Percentiles rank a stretch among this genome's conserved stretches.
Evolutionary conservation across 805 yeast species (phyloP).

Genomic region (Metschnikowia anglica): DNA sequence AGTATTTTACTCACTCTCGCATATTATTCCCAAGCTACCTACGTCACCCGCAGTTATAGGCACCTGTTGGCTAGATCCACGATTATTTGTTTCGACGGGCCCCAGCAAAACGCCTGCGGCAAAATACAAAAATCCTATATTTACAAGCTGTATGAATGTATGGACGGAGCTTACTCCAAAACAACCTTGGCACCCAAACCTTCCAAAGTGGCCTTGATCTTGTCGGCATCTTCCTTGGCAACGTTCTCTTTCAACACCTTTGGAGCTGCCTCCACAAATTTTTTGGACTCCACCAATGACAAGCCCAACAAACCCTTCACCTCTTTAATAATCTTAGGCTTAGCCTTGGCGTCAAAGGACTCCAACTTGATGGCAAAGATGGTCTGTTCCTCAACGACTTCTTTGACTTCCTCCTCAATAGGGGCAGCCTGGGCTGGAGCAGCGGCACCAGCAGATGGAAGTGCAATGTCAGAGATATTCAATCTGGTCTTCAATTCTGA

Average conservation of each 20-base stretch:
- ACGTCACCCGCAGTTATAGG: too few relatives aligned
- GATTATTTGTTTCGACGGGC: too few relatives aligned
- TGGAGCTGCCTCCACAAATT: conserved; percentile 97
- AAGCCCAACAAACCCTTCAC: conserved; percentile 88
- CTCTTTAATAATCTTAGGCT: conserved; percentile 97
- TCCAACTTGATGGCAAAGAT: conserved; percentile 90
- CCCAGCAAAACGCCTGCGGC: background rate
- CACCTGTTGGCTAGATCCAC: too few relatives aligned
- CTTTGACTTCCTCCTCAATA: conserved; percentile 70
- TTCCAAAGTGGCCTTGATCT: conserved; percentile 89
- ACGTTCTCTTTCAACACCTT: conserved; percentile 93
- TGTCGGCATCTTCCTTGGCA: conserved; percentile 96
- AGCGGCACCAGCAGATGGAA: conserved; percentile 61
- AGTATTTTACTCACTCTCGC: too few relatives aligned
- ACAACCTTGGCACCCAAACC: conserved; percentile 91
- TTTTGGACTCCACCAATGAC: conserved; percentile 94
- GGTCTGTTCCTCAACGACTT: conserved; percentile 85
- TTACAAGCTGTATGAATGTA: conserved; percentile 23
- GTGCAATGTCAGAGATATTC: conserved; percentile 90
- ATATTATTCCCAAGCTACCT: too few relatives aligned
- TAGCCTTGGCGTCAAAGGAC: conserved; percentile 88
- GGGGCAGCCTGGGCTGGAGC: conserved; percentile 64
- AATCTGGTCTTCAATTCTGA: conserved; percentile 75
- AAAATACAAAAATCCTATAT: conserved; percentile 14
- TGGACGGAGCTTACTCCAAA: conserved; percentile 58